A percentile compares a stretch with the other conserved stretches of the same genome.
Conservation (phyloP, 345 rosid genomes). For the Eutrema yunnanense region DNA sequence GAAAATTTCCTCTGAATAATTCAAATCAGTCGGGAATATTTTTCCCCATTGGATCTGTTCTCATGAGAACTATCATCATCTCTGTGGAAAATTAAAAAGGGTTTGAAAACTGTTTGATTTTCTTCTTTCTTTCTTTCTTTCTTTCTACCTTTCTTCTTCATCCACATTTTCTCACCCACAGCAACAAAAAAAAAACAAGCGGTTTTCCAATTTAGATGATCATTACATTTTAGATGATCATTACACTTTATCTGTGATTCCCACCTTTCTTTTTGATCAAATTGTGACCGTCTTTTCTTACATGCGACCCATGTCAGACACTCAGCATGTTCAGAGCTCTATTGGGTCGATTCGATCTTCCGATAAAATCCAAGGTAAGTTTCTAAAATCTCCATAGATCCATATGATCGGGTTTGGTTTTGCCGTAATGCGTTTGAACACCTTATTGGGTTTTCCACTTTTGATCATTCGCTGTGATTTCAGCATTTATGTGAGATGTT, state of each 20-base stretch:
- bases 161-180: background rate
- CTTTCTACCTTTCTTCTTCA: slow-evolving; percentile 13
- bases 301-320: slow-evolving; percentile 58
- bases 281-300: background rate
- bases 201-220: background rate
- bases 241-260: background rate
- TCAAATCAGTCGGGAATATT: slow-evolving; percentile 26
- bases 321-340: slow-evolving; percentile 52
- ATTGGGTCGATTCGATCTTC: slow-evolving; percentile 47
- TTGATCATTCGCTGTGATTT: slow-evolving; percentile 14
- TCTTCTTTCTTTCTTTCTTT: background rate
- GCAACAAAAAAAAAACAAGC: no score
- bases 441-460: background rate
- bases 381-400: slow-evolving; percentile 6
- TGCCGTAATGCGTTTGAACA: background rate
- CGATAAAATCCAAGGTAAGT: slow-evolving; percentile 50
- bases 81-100: background rate
- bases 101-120: background rate
- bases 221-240: background rate
- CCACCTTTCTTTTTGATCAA: background rate
- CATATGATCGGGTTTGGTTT: background rate
- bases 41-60: slow-evolving; percentile 20
- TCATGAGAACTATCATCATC: background rate
- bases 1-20: slow-evolving; percentile 12
- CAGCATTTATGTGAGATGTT: background rate